A percentile compares a stretch with the other conserved stretches of the same genome.
phyloP scores from a whole-genome alignment of 2,329 filamentous ascomycete genomes.

The Huntiella bhutanensis region DNA sequence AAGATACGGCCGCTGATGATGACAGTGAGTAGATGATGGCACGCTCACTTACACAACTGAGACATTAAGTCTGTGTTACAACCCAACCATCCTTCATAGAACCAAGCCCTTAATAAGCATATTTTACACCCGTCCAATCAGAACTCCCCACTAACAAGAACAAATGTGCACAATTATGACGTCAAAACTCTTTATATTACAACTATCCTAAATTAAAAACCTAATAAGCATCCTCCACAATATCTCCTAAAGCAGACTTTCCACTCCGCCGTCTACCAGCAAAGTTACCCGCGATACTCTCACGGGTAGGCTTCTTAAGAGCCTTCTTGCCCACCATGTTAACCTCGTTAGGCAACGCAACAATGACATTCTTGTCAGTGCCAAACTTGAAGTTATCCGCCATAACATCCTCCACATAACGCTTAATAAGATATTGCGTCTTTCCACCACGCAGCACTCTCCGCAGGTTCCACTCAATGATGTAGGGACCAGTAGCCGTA shows the following conservation, averaged over 20 bases:
- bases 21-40: background rate
- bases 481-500: conserved; percentile 88
- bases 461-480: conserved; percentile 89
- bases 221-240: conserved; percentile 56
- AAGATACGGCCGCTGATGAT: conserved; percentile 1
- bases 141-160: no score
- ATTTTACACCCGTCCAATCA: no score
- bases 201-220: background rate
- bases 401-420: conserved; percentile 87
- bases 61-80: no score
- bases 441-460: conserved; percentile 67
- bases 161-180: no score
- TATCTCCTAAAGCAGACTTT: conserved; percentile 61
- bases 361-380: conserved; percentile 93
- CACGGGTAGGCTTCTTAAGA: conserved; percentile 71
- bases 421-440: conserved; percentile 89
- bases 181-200: background rate
- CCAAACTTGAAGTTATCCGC: conserved; percentile 98
- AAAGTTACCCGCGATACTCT: conserved; percentile 63
- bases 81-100: no score
- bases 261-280: conserved; percentile 33
- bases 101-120: no score
- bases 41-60: no score
- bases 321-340: conserved; percentile 86
- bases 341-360: conserved; percentile 89